A percentile compares a stretch with the other conserved stretches of the same genome.
phyloP scores from a whole-genome alignment of 2,329 filamentous ascomycete genomes.

The Penicillium concentricum region DNA sequence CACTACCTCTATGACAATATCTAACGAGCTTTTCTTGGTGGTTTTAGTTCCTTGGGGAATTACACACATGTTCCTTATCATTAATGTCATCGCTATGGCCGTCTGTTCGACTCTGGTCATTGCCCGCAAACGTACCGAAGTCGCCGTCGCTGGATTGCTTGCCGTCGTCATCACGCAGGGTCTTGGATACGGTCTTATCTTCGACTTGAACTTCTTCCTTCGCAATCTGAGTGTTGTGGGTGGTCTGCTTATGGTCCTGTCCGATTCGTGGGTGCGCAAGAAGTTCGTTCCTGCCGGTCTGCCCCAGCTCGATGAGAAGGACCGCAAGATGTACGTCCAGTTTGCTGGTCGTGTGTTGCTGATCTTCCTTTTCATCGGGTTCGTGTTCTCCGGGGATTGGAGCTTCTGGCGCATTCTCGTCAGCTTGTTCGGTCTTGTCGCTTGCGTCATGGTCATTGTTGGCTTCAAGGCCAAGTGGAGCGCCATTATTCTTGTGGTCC shows the following conservation, averaged over 20 bases:
- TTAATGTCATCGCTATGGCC: slow-evolving; percentile 87
- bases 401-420: slow-evolving; percentile 82
- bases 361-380: slow-evolving; percentile 96
- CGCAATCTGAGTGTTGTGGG: slow-evolving; percentile 97
- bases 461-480: slow-evolving; percentile 99
- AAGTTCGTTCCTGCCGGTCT: slow-evolving; percentile 93
- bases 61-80: slow-evolving; percentile 87
- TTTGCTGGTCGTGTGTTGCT: slow-evolving; percentile 90
- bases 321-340: slow-evolving; percentile 99
- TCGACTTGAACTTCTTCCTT: slow-evolving; percentile 99
- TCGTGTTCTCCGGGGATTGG: slow-evolving; percentile 95
- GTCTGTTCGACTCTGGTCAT: slow-evolving; percentile 83
- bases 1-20: background rate
- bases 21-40: slow-evolving; percentile 18
- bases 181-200: slow-evolving; percentile 94
- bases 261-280: slow-evolving; percentile 97
- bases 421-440: slow-evolving; percentile 79
- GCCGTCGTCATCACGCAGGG: slow-evolving; percentile 90
- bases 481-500: slow-evolving; percentile 89
- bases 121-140: slow-evolving; percentile 86
- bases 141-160: slow-evolving; percentile 86
- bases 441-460: slow-evolving; percentile 97
- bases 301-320: slow-evolving; percentile 94
- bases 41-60: slow-evolving; percentile 75
- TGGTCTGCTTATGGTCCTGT: slow-evolving; percentile 94